Evolutionary conservation across 177 flowering plant species (phyloP).

Genomic region (Vitis hybrid): DNA sequence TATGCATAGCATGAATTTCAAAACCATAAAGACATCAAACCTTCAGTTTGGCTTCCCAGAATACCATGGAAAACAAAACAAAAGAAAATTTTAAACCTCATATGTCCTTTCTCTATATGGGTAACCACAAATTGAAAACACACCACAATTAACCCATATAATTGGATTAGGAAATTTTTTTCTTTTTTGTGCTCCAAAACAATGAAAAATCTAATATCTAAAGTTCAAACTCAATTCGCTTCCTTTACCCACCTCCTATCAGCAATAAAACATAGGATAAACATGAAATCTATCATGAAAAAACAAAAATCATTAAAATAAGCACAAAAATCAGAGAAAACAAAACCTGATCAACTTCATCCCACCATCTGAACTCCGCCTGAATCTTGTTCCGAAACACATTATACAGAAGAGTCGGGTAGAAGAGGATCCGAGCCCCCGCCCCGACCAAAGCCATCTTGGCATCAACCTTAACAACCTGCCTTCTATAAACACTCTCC

Average conservation of each 20-base stretch:
- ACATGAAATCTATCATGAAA: neutral
- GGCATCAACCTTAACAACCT: slow-evolving; percentile 42
- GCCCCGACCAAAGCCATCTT: slow-evolving; percentile 74
- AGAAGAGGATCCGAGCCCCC: slow-evolving; percentile 85
- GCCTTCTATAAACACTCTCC: slow-evolving; percentile 5
- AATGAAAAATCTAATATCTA: too few species aligned
- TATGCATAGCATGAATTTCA: neutral
- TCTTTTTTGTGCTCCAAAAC: too few species aligned
- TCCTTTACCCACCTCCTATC: neutral
- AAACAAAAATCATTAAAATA: neutral
- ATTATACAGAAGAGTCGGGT: slow-evolving; percentile 89
- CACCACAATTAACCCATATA: too few species aligned
- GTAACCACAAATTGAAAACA: too few species aligned
- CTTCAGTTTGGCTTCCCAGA: neutral
- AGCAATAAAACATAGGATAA: neutral
- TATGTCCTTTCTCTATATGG: neutral
- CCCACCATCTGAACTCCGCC: slow-evolving; percentile 95
- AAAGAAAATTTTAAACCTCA: neutral
- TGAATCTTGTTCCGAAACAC: slow-evolving; percentile 74
- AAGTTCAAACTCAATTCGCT: too few species aligned
- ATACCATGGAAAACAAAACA: neutral
- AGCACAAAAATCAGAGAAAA: neutral
- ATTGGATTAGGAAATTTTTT: too few species aligned
- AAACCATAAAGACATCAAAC: neutral
- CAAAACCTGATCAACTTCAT: slow-evolving; percentile 76